Conservation (phyloP, 805 yeast species). For the Suhomyces vadensis region DNA sequence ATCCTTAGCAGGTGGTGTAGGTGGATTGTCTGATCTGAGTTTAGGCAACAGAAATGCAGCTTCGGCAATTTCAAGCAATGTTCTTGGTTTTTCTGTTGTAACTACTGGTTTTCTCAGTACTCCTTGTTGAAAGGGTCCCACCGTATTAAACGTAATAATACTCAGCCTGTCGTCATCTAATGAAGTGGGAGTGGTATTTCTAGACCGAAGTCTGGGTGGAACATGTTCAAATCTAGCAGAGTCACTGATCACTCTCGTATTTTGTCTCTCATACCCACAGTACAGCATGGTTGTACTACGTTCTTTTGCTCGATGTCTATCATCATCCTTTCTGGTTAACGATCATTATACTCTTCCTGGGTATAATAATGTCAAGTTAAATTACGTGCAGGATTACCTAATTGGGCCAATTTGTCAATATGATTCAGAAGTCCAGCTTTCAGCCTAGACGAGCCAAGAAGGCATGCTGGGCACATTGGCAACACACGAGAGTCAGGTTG, state of each 20-base stretch:
- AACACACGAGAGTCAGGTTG: not conserved
- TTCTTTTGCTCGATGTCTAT: not conserved
- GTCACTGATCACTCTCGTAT: slow-evolving; percentile 30
- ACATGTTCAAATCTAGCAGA: slow-evolving; percentile 34
- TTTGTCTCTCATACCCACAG: not conserved
- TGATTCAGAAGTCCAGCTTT: not conserved
- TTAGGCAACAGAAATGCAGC: slow-evolving; percentile 4
- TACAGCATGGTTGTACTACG: not conserved
- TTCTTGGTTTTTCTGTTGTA: slow-evolving; percentile 1
- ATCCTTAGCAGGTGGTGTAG: slow-evolving; percentile 14
- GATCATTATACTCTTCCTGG: slow-evolving; percentile 1
- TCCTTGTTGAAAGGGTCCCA: not conserved
- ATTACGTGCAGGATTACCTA: slow-evolving; percentile 4
- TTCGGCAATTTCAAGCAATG: slow-evolving; percentile 10
- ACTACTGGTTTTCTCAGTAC: slow-evolving; percentile 1
- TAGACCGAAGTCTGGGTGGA: slow-evolving; percentile 27
- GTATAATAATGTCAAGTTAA: not conserved
- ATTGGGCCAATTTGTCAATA: slow-evolving; percentile 5
- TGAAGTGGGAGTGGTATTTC: slow-evolving; percentile 32
- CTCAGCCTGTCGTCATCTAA: slow-evolving; percentile 12
- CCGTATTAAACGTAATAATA: slow-evolving; percentile 11
- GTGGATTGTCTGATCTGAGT: slow-evolving; percentile 5
- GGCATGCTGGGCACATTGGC: too few species aligned
- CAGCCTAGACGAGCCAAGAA: too few species aligned
- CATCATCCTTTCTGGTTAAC: not conserved